Evolutionary conservation across 257 asterid genomes (phyloP), one percentile per base, ranked within the genome.

Genomic region (Sherardia arvensis): DNA sequence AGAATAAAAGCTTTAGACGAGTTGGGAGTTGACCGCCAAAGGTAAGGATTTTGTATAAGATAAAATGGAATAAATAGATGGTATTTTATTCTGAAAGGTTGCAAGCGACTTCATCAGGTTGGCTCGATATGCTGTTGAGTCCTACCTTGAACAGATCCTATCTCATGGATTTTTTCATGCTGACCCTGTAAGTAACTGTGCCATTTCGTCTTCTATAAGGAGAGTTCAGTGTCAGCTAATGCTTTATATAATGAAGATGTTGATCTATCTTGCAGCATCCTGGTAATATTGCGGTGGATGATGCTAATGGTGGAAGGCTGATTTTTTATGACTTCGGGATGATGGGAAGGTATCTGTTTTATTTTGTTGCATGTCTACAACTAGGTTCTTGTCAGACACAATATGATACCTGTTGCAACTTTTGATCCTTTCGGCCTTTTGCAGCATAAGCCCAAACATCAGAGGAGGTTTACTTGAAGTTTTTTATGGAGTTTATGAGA

Each of bases 111-210:
- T 55, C 59, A 38, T 61, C 82, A 90, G 97, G 86, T 73, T 90
- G 94, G 81, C 87, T 51, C 83, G 97, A 27, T 90, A 87, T 74
- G 94, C 95, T 22, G 97, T 90, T 65, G 97, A 90, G 77, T 90
- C 95, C 64, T 90, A 90, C 75, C 83, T 90, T 81, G 97, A 90
- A 79, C 97, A 90, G 79, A 90, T 90, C 59, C 68, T 90, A 66
- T 87, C 97, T 59, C 95, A 87, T 79, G 97, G 97, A 32, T 90
- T 90, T 66, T 90, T 90, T 74, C 97, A 87, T 74, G 97, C 95
- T 22, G 97, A 90, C 63, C 97, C 95, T 20, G 95, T 90, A 70
- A 70, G 86, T 68, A 32, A 60, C 59, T 33, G 3, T 64, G 34
- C 12, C 17, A 23, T 30, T 64, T 56, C 12, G 7, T 61, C 18